Evolutionary conservation across 345 rosid species (phyloP).

Genomic region (Corchorus olitorius): DNA sequence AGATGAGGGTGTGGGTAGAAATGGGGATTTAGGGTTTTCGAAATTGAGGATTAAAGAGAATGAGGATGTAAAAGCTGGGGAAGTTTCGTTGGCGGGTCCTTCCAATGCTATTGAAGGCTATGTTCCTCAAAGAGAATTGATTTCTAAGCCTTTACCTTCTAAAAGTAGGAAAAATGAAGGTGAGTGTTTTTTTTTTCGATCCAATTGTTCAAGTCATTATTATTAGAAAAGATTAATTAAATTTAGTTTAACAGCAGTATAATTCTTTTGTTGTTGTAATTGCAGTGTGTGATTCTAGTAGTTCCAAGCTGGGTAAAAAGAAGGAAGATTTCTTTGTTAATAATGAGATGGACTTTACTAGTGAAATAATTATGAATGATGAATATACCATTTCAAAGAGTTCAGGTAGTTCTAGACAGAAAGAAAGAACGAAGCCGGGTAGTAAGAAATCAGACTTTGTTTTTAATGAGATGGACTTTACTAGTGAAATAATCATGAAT

Average conservation of each 20-base stretch:
- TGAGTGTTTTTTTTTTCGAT: constrained; percentile 3
- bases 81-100: constrained; percentile 52
- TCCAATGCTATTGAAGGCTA: constrained; percentile 89
- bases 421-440: constrained; percentile 29
- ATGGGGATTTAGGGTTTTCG: constrained; percentile 50
- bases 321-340: constrained; percentile 35
- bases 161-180: constrained; percentile 38
- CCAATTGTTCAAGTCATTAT: neutral
- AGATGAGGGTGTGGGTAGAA: constrained; percentile 26
- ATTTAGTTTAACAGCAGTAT: neutral
- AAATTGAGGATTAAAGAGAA: constrained; percentile 64
- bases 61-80: constrained; percentile 33
- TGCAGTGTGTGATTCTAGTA: constrained; percentile 52
- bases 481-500: constrained; percentile 53
- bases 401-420: constrained; percentile 28
- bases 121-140: constrained; percentile 51
- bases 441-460: constrained; percentile 32
- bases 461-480: constrained; percentile 57
- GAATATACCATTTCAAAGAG: constrained; percentile 60
- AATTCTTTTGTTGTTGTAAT: constrained; percentile 32
- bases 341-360: constrained; percentile 54
- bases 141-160: constrained; percentile 23
- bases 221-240: neutral
- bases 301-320: constrained; percentile 31
- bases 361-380: constrained; percentile 57